Conservation (phyloP, 2,329 filamentous ascomycete species). For the Aspergillus neoniger region DNA sequence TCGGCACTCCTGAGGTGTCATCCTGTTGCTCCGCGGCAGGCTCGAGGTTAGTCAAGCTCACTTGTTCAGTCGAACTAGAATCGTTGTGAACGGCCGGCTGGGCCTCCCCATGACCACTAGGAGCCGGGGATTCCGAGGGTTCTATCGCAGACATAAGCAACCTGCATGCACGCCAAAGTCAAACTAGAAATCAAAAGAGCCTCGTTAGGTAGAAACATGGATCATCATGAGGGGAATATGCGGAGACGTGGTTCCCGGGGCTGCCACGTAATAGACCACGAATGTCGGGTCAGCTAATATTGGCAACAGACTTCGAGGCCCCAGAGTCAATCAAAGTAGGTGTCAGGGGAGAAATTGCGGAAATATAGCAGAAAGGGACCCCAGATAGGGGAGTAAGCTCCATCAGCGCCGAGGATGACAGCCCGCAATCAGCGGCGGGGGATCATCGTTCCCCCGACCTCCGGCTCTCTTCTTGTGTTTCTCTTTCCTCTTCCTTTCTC, state of each 20-base stretch:
- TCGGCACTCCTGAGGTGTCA: conserved; percentile 17
- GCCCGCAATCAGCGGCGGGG: conserved; percentile 19
- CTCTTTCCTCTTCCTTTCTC: conserved; percentile 6
- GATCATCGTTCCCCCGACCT: conserved; percentile 39
- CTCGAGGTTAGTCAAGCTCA: conserved; percentile 23
- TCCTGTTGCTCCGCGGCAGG: conserved; percentile 21
- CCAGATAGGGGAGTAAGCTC: conserved; percentile 42
- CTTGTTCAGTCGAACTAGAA: conserved; percentile 22
- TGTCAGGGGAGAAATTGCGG: background rate
- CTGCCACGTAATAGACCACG: conserved; percentile 6
- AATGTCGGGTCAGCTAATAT: background rate
- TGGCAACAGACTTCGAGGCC: background rate
- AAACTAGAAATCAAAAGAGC: conserved; percentile 12
- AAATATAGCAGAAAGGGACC: background rate
- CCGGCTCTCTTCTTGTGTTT: conserved; percentile 18
- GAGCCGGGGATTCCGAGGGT: conserved; percentile 25
- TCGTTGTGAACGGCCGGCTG: conserved; percentile 23
- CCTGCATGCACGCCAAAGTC: conserved; percentile 44
- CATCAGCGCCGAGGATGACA: conserved; percentile 52
- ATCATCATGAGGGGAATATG: conserved; percentile 26
- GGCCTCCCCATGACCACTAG: conserved; percentile 28
- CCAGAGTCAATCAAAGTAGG: background rate
- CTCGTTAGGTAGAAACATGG: conserved; percentile 25
- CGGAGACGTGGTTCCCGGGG: conserved; percentile 8
- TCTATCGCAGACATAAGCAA: conserved; percentile 41